Evolutionary conservation across 2,329 filamentous ascomycete species (phyloP).

Genomic region (Boeremia lycopersici): DNA sequence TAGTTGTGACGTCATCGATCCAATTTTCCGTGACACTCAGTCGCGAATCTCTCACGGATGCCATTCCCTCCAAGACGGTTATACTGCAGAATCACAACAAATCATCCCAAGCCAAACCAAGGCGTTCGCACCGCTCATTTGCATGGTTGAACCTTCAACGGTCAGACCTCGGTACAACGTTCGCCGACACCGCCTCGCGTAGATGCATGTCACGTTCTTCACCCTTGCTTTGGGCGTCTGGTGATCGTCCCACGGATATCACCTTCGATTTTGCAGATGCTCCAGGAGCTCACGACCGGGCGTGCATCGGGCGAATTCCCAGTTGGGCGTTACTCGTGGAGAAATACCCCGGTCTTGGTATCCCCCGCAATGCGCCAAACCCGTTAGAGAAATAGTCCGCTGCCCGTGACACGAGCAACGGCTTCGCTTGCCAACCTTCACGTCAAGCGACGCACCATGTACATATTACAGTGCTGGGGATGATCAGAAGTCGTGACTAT

Average conservation of each 20-base stretch:
- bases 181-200: not conserved
- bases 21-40: too few species aligned
- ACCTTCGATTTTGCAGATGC: not conserved
- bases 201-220: not conserved
- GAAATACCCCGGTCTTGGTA: slow-evolving; percentile 15
- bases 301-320: slow-evolving; percentile 15
- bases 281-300: slow-evolving; percentile 1
- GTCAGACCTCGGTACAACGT: not conserved
- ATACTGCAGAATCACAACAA: too few species aligned
- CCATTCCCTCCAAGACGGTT: too few species aligned
- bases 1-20: too few species aligned
- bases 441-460: slow-evolving; percentile 21
- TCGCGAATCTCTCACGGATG: too few species aligned
- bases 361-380: slow-evolving; percentile 33
- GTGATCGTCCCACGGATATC: not conserved
- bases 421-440: slow-evolving; percentile 19
- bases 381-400: slow-evolving; percentile 31
- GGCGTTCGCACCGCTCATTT: not conserved
- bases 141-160: not conserved
- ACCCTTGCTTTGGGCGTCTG: not conserved
- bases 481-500: slow-evolving; percentile 4
- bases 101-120: too few species aligned
- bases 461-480: slow-evolving; percentile 32
- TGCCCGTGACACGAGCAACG: slow-evolving; percentile 24
- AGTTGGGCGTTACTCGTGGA: slow-evolving; percentile 21